Conservation (phyloP, 106 monocot genomes). For the Allium cepa region DNA sequence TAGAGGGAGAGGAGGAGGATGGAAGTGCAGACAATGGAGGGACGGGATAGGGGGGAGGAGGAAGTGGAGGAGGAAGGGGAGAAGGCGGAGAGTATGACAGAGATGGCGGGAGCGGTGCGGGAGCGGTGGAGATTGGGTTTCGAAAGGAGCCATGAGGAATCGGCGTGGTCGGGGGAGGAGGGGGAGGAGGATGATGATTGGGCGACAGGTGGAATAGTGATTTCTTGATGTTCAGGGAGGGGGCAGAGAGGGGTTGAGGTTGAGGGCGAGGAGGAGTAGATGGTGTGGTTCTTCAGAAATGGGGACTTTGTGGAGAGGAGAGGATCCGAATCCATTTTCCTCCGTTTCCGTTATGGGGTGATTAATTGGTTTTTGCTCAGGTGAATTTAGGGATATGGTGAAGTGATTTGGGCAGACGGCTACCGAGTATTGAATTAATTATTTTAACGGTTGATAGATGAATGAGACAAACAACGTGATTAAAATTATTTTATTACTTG, state of each 20-base stretch:
- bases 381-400: no score
- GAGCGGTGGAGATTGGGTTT: not conserved
- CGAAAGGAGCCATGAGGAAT: slow-evolving; percentile 1
- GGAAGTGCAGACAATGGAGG: slow-evolving; percentile 38
- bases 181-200: not conserved
- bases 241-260: slow-evolving; percentile 3
- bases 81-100: not conserved
- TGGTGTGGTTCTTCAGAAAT: not conserved
- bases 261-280: not conserved
- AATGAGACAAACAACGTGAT: no score
- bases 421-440: no score
- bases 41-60: not conserved
- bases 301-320: slow-evolving; percentile 5
- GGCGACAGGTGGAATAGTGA: not conserved
- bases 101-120: not conserved
- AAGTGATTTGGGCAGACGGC: no score
- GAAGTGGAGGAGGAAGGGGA: slow-evolving; percentile 39
- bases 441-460: no score
- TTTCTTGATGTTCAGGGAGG: slow-evolving; percentile 51
- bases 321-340: slow-evolving; percentile 2
- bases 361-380: no score
- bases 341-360: no score
- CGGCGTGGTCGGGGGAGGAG: slow-evolving; percentile 42
- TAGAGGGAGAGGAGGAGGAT: slow-evolving; percentile 50
- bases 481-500: no score